phyloP scores from a whole-genome alignment of 2,329 filamentous ascomycete genomes.

The Thermochaetoides dissita region DNA sequence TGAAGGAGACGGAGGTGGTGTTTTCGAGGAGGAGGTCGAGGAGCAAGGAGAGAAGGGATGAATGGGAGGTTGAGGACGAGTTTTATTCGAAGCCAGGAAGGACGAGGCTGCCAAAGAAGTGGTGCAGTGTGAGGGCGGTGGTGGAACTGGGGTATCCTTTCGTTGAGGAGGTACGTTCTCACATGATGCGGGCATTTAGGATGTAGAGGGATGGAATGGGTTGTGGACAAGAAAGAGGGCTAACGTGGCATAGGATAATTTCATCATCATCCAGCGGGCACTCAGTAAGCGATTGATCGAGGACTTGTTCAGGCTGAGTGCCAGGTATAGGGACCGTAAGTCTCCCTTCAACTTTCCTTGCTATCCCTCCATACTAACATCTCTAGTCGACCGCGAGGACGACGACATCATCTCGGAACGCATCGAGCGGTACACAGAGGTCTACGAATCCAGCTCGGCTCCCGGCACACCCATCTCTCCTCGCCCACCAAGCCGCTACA shows the following conservation, averaged over 20 bases:
- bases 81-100: conserved; percentile 73
- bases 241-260: conserved; percentile 49
- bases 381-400: conserved; percentile 30
- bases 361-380: conserved; percentile 26
- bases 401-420: conserved; percentile 35
- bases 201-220: too few relatives aligned
- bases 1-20: neutral
- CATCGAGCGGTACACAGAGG: conserved; percentile 24
- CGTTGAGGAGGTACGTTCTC: conserved; percentile 60
- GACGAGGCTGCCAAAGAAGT: conserved; percentile 68
- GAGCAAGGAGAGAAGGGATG: neutral
- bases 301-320: conserved; percentile 70
- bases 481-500: too few relatives aligned
- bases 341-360: neutral
- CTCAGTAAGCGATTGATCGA: conserved; percentile 86
- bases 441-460: conserved; percentile 13
- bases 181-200: neutral
- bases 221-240: conserved; percentile 18
- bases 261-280: conserved; percentile 69
- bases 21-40: neutral
- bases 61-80: conserved; percentile 27
- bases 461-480: too few relatives aligned
- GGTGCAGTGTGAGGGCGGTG: conserved; percentile 69
- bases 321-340: conserved; percentile 54
- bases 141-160: conserved; percentile 78